Base-by-base conservation (phyloP, 768 basidiomycete genomes). In the Clavaria fumosa region DNA sequence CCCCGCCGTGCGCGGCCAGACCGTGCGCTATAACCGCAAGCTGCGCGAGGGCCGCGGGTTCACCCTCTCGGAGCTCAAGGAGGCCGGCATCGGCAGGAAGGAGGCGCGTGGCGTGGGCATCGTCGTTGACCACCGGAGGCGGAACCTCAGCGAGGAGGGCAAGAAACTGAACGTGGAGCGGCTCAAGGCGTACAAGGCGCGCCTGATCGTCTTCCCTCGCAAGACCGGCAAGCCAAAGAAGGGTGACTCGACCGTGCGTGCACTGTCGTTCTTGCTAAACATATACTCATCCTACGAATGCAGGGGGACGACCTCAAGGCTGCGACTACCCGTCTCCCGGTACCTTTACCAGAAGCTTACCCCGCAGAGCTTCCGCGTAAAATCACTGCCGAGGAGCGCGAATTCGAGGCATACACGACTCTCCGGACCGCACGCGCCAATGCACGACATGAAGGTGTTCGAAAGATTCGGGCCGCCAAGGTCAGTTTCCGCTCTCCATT, bases 11-110 rank as follows among this genome's bases (percentile, higher is more conserved):
- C 90, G 89, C 59, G 86, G 70, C 43, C 93, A 89, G 52, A 96
- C 93, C 45, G 72, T 93, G 50, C 88, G 89, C 50, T 99, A 97
- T 78, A 99, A 97, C 74, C 76, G 82, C 62, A 95, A 95, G 64
- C 60, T 96, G 53, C 85, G 95, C 47, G 84, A 90, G 58, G 93
- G 93, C 41, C 85, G 91, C 54, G 93, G 95, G 38, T 97, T 97
- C 71, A 90, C 91, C 44, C 66, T 86, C 32, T 72, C 72, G 33
- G 95, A 99, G 62, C 71, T 99, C 58, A 95, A 90, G 69, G 86
- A 83, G 55, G 95, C 91, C 45, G 95, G 95, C 34, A 72, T 99
- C 56, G 78, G 82, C 50, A 75, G 72, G 64, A 95, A 93, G 67
- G 82, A 88, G 63, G 95, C 95, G 15, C 74, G 78, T 34, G 76